Percentiles rank a stretch among this genome's conserved stretches.
phyloP scores from a whole-genome alignment of 176 grass and related monocot genomes.

The Paspalum notatum region DNA sequence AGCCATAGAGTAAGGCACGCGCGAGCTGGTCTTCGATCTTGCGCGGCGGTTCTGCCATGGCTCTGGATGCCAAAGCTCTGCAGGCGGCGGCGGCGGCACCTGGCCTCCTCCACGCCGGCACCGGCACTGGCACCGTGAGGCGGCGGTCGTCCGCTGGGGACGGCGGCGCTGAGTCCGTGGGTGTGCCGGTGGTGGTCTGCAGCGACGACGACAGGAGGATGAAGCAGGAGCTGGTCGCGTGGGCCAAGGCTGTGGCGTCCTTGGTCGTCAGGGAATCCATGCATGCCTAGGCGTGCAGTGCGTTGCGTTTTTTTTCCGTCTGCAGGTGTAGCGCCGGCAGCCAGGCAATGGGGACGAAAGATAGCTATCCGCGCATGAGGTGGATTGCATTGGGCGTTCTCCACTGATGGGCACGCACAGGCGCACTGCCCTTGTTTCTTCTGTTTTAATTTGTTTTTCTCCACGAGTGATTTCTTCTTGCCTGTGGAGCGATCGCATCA shows the following conservation, averaged over 20 bases:
- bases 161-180: not conserved
- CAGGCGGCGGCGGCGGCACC: not conserved
- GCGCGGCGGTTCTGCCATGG: conserved; percentile 2
- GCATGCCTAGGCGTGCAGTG: not conserved
- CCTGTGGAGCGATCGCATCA: too few relatives aligned
- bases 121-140: not conserved
- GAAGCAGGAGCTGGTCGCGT: not conserved
- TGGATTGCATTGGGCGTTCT: too few relatives aligned
- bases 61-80: conserved; percentile 32
- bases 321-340: too few relatives aligned
- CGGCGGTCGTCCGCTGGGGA: not conserved
- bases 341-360: too few relatives aligned
- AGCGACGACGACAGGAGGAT: not conserved
- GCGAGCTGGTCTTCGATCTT: not conserved
- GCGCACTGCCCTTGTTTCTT: too few relatives aligned
- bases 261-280: not conserved
- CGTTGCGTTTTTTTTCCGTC: too few relatives aligned
- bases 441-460: too few relatives aligned
- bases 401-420: too few relatives aligned
- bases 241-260: conserved; percentile 14
- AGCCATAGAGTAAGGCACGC: not conserved
- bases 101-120: not conserved
- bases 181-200: not conserved
- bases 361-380: too few relatives aligned
- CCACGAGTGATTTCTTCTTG: too few relatives aligned